phyloP scores from a whole-genome alignment of 2,329 filamentous ascomycete genomes.

The Tolypocladium inflatum region DNA sequence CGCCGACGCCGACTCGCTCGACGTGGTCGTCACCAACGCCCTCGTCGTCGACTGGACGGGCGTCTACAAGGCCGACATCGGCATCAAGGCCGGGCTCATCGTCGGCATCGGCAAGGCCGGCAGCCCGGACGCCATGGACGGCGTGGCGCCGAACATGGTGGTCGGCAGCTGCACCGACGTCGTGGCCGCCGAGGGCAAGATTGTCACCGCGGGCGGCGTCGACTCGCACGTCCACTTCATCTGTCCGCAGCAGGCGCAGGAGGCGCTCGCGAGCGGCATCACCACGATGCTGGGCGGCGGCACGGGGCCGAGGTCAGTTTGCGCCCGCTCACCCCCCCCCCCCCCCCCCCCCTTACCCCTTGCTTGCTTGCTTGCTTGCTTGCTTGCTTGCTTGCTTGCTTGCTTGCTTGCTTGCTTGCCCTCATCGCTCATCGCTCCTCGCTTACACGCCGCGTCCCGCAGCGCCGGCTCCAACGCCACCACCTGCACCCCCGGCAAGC shows the following conservation, averaged over 20 bases:
- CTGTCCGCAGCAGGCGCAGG: constrained; percentile 82
- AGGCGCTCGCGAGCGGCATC: constrained; percentile 75
- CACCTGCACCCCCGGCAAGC: constrained; percentile 81
- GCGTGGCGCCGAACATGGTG: constrained; percentile 67
- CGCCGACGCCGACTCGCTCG: constrained; percentile 60
- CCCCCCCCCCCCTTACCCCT: too few relatives aligned
- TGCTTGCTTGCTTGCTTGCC: too few relatives aligned
- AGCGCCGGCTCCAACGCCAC: constrained; percentile 85
- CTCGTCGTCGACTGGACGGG: constrained; percentile 84
- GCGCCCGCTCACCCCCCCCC: neutral
- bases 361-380: too few relatives aligned
- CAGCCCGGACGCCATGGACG: constrained; percentile 95
- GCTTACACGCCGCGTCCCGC: neutral
- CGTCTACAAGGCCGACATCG: constrained; percentile 95
- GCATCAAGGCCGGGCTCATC: constrained; percentile 79
- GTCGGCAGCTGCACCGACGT: constrained; percentile 87
- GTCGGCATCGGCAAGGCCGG: constrained; percentile 88
- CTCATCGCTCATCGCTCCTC: too few relatives aligned
- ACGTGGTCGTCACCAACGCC: constrained; percentile 83
- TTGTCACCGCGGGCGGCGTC: constrained; percentile 81
- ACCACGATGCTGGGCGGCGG: constrained; percentile 89
- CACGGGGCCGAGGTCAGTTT: constrained; percentile 70
- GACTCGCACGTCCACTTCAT: constrained; percentile 93
- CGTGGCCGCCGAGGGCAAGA: constrained; percentile 81
- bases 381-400: too few relatives aligned